Evolutionary conservation across 73 alveolate genomes (phyloP), one percentile per base, ranked within the genome.

Genomic region (Effrenium voratum): DNA sequence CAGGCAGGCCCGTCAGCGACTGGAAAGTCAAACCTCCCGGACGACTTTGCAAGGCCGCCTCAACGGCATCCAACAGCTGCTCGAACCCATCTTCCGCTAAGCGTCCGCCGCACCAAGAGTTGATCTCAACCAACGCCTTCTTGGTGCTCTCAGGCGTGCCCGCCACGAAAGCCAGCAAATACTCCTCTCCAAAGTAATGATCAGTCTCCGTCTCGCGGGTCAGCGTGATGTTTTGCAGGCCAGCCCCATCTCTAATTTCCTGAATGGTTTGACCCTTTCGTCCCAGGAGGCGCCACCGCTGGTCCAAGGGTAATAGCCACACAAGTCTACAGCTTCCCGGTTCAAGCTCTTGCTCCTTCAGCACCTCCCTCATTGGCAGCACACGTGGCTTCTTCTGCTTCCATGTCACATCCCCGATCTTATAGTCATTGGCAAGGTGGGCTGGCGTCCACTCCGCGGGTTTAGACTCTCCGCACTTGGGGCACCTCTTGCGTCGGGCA

Each of bases 371-470:
- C 82, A 72, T 72, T 34, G 82, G 82, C 28, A 72, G 49, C 46
- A 72, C 82, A 36, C 82, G 49, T 72, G 63, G 60, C 87, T 76
- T 76, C 63, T 41, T 41, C 26, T 60, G 15, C 28, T 60, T 60
- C 87, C 87, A 76, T 40, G 60, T 30, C 59, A 76, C 87, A 60
- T 76, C 63, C 44, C 87, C 87, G 41, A 76, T 76, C 40, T 76
- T 57, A 13, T 43, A 49, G 57, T 46, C 92, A 44, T 45, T 81
- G 46, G 76, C 76, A 47, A 86, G 82, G 26, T 86, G 94, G 44
- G 94, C 81, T 16, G 94, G 94, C 12, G 82, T 86, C 94, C 94
- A 86, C 26, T 86, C 94, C 55, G 81, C 46, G 38, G 94, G 94
- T 36, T 86, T 86, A 38, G 68, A 63, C 24, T 70, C 94, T 8